Evolutionary conservation across 2,329 filamentous ascomycete species (phyloP), one percentile per base, ranked within the genome.

Genomic region (Penicillium sp.): DNA sequence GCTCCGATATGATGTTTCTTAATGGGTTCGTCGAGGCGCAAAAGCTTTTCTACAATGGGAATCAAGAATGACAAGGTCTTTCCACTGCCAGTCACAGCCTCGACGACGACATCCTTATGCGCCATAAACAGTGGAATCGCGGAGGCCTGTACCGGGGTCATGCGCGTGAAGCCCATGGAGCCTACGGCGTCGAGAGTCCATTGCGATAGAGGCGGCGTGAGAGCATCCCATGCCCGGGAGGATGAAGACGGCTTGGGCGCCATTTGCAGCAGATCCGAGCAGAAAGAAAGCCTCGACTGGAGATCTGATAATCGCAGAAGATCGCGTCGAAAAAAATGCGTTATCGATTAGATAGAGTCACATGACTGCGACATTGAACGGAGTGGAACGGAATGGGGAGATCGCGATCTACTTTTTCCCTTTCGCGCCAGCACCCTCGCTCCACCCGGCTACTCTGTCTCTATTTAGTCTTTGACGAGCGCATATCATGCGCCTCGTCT

Each of bases 141-240:
- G 51, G 89, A 92, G 39, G 91, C 89, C 73, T 97, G 92, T n/a
- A 96, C 91, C 1, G 92, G 92, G 3, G 91, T 96, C 79, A 93
- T 91, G 67, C 87, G 85, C 55, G 79, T 75, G 70, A 95, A 95
- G 53, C 89, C 89, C 85, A 93, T 92, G 56, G 84, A 82, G 43
- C 83, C 78, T 42, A 95, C 84, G 51, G 89, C 90, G 58, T 95
- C 88, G 46, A 93, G 76, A 49, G 93, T 83, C 89, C 91, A 97
- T 81, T 86, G 79, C 52, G 86, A 87, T 28, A 90, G 73, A 5
- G 84, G 74, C 13, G 87, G 86, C 1, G 81, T 86, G 46, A 90
- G 75, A 12, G 80, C 81, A 61, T 86, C 81, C 83, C 87, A 92
- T 25, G 80, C 75, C 57, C 82, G 73, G 37, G 77, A 73, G 29